phyloP scores from a whole-genome alignment of 345 rosid genomes.

The Orychophragmus violaceus region DNA sequence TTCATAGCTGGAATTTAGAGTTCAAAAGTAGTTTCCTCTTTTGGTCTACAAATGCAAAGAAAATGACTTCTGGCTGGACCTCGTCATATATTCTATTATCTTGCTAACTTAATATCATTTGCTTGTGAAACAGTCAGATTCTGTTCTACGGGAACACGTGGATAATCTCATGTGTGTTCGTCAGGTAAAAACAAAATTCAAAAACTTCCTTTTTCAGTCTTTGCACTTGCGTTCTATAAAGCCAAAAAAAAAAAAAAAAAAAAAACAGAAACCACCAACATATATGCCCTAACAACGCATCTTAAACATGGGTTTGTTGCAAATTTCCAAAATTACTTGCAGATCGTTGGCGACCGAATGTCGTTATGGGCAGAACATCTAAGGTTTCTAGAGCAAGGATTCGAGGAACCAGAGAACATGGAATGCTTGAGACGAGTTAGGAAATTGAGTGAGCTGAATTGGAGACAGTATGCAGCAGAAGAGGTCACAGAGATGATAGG shows the following conservation, averaged over 20 bases:
- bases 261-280: neutral
- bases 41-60: too few relatives aligned
- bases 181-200: too few relatives aligned
- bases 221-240: neutral
- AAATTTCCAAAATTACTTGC: slow-evolving; percentile 11
- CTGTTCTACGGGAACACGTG: too few relatives aligned
- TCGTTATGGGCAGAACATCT: slow-evolving; percentile 90
- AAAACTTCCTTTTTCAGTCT: too few relatives aligned
- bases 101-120: too few relatives aligned
- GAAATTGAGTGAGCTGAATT: slow-evolving; percentile 54
- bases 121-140: too few relatives aligned
- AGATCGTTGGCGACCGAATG: slow-evolving; percentile 85
- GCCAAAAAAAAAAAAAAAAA: too few relatives aligned
- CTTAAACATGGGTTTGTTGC: slow-evolving; percentile 2
- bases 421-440: slow-evolving; percentile 70
- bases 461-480: slow-evolving; percentile 59
- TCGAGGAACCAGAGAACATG: slow-evolving; percentile 65
- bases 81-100: too few relatives aligned
- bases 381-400: slow-evolving; percentile 65
- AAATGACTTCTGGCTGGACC: too few relatives aligned
- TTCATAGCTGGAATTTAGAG: too few relatives aligned
- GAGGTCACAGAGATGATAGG: slow-evolving; percentile 63
- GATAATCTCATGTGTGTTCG: too few relatives aligned
- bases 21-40: too few relatives aligned
- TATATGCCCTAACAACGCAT: neutral